phyloP scores from a whole-genome alignment of 352 stramenopile genomes.

The Globisporangium iwayamae region DNA sequence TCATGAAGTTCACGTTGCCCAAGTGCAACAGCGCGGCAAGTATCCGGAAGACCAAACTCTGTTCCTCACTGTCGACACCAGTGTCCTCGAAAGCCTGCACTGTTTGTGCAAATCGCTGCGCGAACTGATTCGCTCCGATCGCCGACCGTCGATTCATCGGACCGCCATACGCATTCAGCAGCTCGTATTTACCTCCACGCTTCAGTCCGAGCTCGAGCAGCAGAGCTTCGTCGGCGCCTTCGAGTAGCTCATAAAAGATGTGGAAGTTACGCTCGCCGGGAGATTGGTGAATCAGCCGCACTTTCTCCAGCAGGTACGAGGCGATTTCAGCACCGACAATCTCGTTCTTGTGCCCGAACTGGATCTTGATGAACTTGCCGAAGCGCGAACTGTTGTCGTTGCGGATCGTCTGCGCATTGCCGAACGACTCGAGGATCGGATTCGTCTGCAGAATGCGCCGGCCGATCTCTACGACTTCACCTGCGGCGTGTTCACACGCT shows the following conservation, averaged over 20 bases:
- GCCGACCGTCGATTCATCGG: constrained; percentile 25
- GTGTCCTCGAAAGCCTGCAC: constrained; percentile 77
- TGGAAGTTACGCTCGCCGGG: constrained; percentile 93
- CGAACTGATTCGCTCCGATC: constrained; percentile 46
- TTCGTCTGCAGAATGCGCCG: constrained; percentile 94
- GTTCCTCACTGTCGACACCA: constrained; percentile 49
- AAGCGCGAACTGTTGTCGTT: constrained; percentile 97
- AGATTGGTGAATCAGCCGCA: constrained; percentile 92
- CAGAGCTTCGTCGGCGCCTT: constrained; percentile 63
- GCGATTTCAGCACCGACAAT: constrained; percentile 93
- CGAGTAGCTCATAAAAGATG: constrained; percentile 95
- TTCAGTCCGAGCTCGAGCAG: constrained; percentile 62
- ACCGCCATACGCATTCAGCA: constrained; percentile 86
- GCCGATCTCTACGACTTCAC: constrained; percentile 69
- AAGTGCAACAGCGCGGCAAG: constrained; percentile 92
- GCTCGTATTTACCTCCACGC: constrained; percentile 71
- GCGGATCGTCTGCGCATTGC: constrained; percentile 94
- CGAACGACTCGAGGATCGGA: constrained; percentile 96
- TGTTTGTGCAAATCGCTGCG: constrained; percentile 58
- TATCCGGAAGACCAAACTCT: constrained; percentile 60
- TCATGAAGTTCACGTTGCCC: constrained; percentile 92
- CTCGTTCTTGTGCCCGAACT: constrained; percentile 76
- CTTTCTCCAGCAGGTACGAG: constrained; percentile 97
- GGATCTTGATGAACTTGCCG: constrained; percentile 96
- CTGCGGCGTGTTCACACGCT: constrained; percentile 14